Conservation (phyloP, 495 filamentous ascomycete genomes). For the Aspergillus heteromorphus region DNA sequence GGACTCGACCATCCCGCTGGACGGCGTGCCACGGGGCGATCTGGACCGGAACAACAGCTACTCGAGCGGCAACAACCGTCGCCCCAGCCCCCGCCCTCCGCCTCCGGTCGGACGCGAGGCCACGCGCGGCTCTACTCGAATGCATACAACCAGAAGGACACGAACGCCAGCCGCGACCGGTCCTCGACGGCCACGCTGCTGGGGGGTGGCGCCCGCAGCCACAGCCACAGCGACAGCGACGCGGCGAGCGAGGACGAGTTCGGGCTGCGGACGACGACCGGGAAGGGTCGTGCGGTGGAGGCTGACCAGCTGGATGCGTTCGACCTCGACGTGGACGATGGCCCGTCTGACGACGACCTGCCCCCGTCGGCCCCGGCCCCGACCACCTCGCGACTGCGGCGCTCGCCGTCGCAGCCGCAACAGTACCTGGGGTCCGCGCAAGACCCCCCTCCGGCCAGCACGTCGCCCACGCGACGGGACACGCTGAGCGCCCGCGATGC, state of each 20-base stretch:
- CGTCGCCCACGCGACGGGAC: slow-evolving; percentile 28
- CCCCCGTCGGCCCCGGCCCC: slow-evolving; percentile 36
- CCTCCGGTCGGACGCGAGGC: slow-evolving; percentile 33
- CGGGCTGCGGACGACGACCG: slow-evolving; percentile 30
- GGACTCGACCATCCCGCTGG: slow-evolving; percentile 51
- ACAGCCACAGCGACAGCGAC: slow-evolving; percentile 46
- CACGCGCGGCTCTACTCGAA: slow-evolving; percentile 54
- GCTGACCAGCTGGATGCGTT: slow-evolving; percentile 49
- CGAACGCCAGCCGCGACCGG: slow-evolving; percentile 34
- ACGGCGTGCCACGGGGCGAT: slow-evolving; percentile 35
- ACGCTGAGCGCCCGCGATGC: slow-evolving; percentile 54
- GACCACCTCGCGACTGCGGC: slow-evolving; percentile 40
- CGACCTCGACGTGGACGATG: slow-evolving; percentile 38
- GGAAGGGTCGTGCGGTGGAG: slow-evolving; percentile 58
- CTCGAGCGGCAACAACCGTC: slow-evolving; percentile 50
- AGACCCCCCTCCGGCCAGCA: slow-evolving; percentile 24
- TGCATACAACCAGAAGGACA: slow-evolving; percentile 46
- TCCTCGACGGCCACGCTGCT: slow-evolving; percentile 38
- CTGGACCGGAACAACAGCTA: slow-evolving; percentile 39
- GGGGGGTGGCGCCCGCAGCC: slow-evolving; percentile 41
- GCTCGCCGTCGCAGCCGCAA: slow-evolving; percentile 49
- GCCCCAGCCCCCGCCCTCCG: slow-evolving; percentile 46
- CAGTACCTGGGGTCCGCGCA: slow-evolving; percentile 18
- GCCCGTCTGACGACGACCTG: slow-evolving; percentile 45
- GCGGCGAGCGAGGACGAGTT: slow-evolving; percentile 50